These are phyloP conservation scores for Delitschia confertaspora DNA, from an alignment of 495 filamentous ascomycete species.

Conservation along the genomic window DNA sequence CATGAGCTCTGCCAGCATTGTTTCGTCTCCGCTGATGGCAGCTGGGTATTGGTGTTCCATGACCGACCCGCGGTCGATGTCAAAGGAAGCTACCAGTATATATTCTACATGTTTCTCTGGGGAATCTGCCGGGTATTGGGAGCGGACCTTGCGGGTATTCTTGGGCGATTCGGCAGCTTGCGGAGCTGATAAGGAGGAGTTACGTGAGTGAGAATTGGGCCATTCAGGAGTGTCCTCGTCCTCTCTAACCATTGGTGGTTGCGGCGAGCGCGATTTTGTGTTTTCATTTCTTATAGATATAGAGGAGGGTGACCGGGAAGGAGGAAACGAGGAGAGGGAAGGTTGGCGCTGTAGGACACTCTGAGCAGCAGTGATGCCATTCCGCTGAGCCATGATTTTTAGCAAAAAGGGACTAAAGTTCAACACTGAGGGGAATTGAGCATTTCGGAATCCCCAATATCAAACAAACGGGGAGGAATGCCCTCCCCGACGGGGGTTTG, in stretches of 20 bases:
- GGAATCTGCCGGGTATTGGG: slow-evolving; percentile 75
- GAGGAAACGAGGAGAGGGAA: slow-evolving; percentile 53
- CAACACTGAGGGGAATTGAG: too few species aligned
- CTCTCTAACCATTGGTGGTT: slow-evolving; percentile 41
- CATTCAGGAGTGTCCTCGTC: slow-evolving; percentile 22
- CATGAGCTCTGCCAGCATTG: slow-evolving; percentile 98
- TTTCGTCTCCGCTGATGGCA: slow-evolving; percentile 92
- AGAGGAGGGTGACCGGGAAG: slow-evolving; percentile 45
- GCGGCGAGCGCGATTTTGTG: slow-evolving; percentile 45
- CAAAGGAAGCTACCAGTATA: slow-evolving; percentile 96
- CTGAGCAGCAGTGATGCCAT: slow-evolving; percentile 7
- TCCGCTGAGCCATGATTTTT: slow-evolving; percentile 14
- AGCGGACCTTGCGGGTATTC: slow-evolving; percentile 49
- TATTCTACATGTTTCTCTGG: slow-evolving; percentile 94
- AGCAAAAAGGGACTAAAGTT: too few species aligned
- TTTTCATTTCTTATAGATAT: slow-evolving; percentile 41
- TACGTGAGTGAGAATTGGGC: slow-evolving; percentile 5
- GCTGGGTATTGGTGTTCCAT: slow-evolving; percentile 98
- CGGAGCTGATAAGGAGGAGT: slow-evolving; percentile 14
- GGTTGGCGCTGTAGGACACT: slow-evolving; percentile 36
- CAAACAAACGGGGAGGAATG: too few species aligned
- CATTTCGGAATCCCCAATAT: too few species aligned
- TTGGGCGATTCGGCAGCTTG: background rate
- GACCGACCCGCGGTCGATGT: slow-evolving; percentile 88
- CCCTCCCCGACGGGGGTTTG: too few species aligned